Percentiles rank a stretch among this genome's conserved stretches.
Evolutionary conservation across 2,329 filamentous ascomycete genomes (phyloP).

Genomic region (Pestalotiopsis sp.): DNA sequence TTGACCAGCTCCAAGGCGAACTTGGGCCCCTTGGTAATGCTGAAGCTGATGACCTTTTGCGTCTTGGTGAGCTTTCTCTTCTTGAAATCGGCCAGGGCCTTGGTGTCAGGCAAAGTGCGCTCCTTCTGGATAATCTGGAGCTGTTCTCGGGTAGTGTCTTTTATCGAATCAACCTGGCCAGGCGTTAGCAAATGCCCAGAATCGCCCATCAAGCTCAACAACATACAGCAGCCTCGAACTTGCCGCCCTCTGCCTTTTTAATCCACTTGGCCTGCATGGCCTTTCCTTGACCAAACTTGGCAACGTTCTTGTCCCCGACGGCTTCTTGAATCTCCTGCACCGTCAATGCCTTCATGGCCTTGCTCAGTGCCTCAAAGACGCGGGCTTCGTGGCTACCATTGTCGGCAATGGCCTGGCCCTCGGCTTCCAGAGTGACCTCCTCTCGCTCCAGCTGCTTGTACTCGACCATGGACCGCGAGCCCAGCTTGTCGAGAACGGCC

Average conservation of each 20-base stretch:
- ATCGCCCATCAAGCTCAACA: neutral
- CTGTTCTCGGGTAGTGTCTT: conserved; percentile 77
- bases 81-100: conserved; percentile 79
- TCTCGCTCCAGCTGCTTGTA: conserved; percentile 85
- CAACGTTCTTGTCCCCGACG: conserved; percentile 73
- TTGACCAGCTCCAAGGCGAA: conserved; percentile 87
- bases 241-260: conserved; percentile 59
- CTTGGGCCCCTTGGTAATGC: conserved; percentile 81
- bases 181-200: conserved; percentile 14
- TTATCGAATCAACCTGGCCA: conserved; percentile 68
- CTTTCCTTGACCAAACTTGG: conserved; percentile 90
- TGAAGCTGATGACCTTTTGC: conserved; percentile 85
- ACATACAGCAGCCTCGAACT: conserved; percentile 47
- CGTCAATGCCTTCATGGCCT: conserved; percentile 77
- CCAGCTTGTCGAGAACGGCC: conserved; percentile 83
- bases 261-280: conserved; percentile 86
- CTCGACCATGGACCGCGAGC: conserved; percentile 81
- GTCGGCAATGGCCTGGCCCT: conserved; percentile 71
- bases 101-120: conserved; percentile 70
- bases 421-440: conserved; percentile 73
- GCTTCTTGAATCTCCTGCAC: conserved; percentile 72
- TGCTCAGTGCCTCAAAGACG: conserved; percentile 74
- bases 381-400: conserved; percentile 83
- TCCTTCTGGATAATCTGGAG: conserved; percentile 74
- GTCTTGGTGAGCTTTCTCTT: conserved; percentile 89